Base-by-base conservation (phyloP, 2,329 filamentous ascomycete genomes). In the Graphilbum sp. region DNA sequence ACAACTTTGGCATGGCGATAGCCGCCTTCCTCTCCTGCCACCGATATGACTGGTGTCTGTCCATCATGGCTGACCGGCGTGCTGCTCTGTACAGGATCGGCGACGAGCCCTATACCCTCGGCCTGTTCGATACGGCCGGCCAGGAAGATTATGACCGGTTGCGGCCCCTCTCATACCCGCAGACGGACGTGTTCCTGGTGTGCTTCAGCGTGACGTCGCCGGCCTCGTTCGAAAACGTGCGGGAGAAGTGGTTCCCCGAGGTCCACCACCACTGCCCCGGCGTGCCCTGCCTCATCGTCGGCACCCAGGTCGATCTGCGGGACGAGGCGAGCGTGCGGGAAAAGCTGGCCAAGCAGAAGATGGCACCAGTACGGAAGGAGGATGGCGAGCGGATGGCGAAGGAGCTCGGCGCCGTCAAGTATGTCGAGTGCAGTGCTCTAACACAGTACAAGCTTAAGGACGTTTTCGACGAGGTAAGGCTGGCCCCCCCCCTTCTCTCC, bases 101-200 rank as follows among this genome's bases (percentile, higher is more conserved):
- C 47, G 90, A 96, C 59, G 90, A 98, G 63, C 90, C 90, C 42
- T 96, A 96, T 60, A 98, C 90, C 15, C 72, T 98, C 35, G 90
- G 90, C 42, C 72, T 98, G 21, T 98, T 96, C 57, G 90, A 98
- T 77, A 98, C 90, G 29, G 90, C 90, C 45, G 90, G 90, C 60
- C 90, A 98, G 67, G 90, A 98, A 71, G 88, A 98, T 77, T 96
- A 96, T 65, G 90, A 98, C 62, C 81, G 90, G 52, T 76, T 98
- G 47, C 83, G 90, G 54, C 90, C 90, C 35, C 75, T 96, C 43
- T 96, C 90, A 46, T 98, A 98, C 59, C 90, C 90, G 1, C 90
- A 96, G 64, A 96, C 90, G 51, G 90, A 96, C 55, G 90, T 96
- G 48, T 96, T 98, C 66, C 79, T 98, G 43, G 87, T 98, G 51